Percentiles rank a stretch among this genome's conserved stretches.
Conservation (phyloP, 192 early-diverging fungal genomes). For the Ambispora gerdemannii region DNA sequence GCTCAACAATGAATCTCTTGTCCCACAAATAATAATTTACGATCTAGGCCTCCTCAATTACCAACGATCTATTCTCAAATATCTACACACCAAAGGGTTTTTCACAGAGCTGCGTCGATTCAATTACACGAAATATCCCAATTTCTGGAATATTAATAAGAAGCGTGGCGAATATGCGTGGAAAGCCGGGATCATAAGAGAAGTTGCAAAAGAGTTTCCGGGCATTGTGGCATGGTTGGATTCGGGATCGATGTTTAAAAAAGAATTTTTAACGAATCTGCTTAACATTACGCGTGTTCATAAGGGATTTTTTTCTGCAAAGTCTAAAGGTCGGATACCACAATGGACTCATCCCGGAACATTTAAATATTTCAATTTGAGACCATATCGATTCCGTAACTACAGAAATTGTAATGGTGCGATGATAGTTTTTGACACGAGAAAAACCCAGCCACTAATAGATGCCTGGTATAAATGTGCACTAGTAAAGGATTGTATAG, state of each 20-base stretch:
- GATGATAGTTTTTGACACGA: constrained; percentile 47
- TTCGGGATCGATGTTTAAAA: constrained; percentile 44
- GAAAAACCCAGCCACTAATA: constrained; percentile 24
- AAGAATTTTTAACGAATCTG: constrained; percentile 47
- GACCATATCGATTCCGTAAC: constrained; percentile 33
- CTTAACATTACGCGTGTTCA: constrained; percentile 36
- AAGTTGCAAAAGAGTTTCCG: constrained; percentile 41
- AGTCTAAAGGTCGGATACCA: constrained; percentile 34
- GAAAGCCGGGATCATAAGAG: constrained; percentile 54
- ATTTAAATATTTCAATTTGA: constrained; percentile 41
- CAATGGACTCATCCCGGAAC: constrained; percentile 50
- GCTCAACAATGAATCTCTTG: constrained; percentile 31
- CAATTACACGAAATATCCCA: constrained; percentile 45
- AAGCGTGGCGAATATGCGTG: constrained; percentile 54
- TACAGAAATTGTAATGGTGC: constrained; percentile 55
- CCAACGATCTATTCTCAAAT: constrained; percentile 41
- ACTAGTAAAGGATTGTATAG: constrained; percentile 48
- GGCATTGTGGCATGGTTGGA: constrained; percentile 53
- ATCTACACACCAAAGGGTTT: constrained; percentile 41
- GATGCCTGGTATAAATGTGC: constrained; percentile 39
- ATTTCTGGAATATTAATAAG: constrained; percentile 50
- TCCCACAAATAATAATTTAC: constrained; percentile 50
- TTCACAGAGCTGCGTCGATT: constrained; percentile 46
- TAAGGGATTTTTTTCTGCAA: constrained; percentile 51
- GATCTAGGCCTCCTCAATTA: constrained; percentile 46